phyloP scores from a whole-genome alignment of 768 basidiomycete species.

The Hemileccinum rubropunctum region DNA sequence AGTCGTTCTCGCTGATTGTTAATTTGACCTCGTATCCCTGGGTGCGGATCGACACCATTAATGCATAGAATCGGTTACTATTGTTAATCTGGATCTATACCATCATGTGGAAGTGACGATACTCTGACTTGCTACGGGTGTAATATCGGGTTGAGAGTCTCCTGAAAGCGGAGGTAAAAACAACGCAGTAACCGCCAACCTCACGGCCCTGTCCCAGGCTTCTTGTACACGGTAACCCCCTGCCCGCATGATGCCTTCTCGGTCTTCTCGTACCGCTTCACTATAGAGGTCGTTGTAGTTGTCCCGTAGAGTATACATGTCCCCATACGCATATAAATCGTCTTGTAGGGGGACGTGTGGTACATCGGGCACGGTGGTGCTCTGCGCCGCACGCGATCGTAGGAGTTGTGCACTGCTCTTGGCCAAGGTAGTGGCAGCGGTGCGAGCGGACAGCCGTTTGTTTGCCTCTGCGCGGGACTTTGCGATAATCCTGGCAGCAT shows the following conservation, averaged over 20 bases:
- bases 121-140: slow-evolving; percentile 33
- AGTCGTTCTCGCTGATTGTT: slow-evolving; percentile 43
- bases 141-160: slow-evolving; percentile 3
- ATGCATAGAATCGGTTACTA: neutral
- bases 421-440: slow-evolving; percentile 39
- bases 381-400: slow-evolving; percentile 63
- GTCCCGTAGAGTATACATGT: slow-evolving; percentile 53
- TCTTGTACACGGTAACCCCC: slow-evolving; percentile 82
- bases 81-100: neutral
- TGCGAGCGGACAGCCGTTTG: slow-evolving; percentile 58
- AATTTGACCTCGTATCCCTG: slow-evolving; percentile 4
- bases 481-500: slow-evolving; percentile 67
- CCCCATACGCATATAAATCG: slow-evolving; percentile 72
- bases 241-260: slow-evolving; percentile 76
- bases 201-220: slow-evolving; percentile 81
- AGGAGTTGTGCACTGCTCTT: slow-evolving; percentile 48
- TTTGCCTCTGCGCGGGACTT: slow-evolving; percentile 63
- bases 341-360: slow-evolving; percentile 81
- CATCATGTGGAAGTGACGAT: slow-evolving; percentile 42
- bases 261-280: slow-evolving; percentile 71
- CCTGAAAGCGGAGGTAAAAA: slow-evolving; percentile 55
- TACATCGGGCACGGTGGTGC: slow-evolving; percentile 66
- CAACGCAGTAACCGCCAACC: slow-evolving; percentile 69
- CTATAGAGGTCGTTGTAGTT: slow-evolving; percentile 73
- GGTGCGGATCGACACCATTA: neutral